Evolutionary conservation across 805 yeast genomes (phyloP).

Genomic region (Lipomyces japonicus): DNA sequence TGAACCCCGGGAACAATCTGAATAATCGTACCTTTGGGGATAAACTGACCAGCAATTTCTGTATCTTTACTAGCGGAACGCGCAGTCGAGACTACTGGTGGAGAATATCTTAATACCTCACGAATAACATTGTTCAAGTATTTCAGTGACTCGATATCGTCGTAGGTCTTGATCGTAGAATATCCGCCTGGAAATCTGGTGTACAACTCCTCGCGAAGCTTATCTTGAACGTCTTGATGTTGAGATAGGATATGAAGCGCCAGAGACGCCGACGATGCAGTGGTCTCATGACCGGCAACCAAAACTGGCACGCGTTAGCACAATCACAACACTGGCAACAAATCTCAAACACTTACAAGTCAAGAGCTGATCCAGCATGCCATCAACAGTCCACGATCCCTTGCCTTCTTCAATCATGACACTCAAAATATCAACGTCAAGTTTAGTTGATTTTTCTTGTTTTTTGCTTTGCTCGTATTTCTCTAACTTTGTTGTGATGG

Average conservation of each 20-base stretch:
- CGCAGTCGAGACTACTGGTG: constrained; percentile 20
- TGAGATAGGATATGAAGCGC: constrained; percentile 11
- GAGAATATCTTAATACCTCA: constrained; percentile 16
- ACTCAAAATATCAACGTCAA: constrained; percentile 17
- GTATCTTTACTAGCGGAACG: constrained; percentile 17
- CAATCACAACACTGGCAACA: not conserved
- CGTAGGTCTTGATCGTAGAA: constrained; percentile 6
- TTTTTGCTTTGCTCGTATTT: not conserved
- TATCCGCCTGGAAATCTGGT: constrained; percentile 15
- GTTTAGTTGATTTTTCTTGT: not conserved
- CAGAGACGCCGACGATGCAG: constrained; percentile 14
- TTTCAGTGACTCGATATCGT: constrained; percentile 16
- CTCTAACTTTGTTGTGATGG: constrained; percentile 12
- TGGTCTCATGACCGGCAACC: constrained; percentile 28
- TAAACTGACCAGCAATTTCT: constrained; percentile 4
- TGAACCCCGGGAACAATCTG: constrained; percentile 4
- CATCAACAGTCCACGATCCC: constrained; percentile 11
- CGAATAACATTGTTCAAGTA: constrained; percentile 17
- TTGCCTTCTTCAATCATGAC: constrained; percentile 19
- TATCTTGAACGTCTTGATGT: constrained; percentile 14
- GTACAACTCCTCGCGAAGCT: constrained; percentile 17
- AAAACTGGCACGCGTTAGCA: constrained; percentile 6
- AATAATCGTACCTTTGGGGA: constrained; percentile 20
- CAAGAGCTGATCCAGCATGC: constrained; percentile 18
- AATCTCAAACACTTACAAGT: constrained; percentile 12